These are phyloP conservation scores for Nakaseomyces delphensis DNA, from an alignment of 1,139 yeast species.

Conservation along the genomic window DNA sequence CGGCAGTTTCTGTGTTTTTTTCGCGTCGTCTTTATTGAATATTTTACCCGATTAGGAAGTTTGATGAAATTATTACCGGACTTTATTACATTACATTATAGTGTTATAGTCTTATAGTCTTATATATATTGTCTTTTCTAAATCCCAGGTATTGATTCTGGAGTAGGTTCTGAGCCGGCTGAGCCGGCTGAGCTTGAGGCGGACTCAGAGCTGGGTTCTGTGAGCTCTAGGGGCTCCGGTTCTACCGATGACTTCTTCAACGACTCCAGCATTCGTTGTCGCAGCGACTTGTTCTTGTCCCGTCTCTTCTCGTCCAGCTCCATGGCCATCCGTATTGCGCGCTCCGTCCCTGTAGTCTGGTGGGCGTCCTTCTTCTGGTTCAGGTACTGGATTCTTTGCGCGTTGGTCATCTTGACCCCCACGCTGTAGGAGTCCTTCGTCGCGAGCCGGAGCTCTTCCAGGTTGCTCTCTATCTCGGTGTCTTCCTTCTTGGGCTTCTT, in stretches of 20 bases:
- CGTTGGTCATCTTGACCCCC: constrained; percentile 1
- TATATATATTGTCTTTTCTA: too few relatives aligned
- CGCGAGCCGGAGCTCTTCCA: not conserved
- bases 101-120: too few relatives aligned
- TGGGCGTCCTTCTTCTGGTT: constrained; percentile 1
- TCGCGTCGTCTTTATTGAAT: too few relatives aligned
- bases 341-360: not conserved
- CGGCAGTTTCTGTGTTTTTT: too few relatives aligned
- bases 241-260: not conserved
- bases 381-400: not conserved
- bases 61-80: too few relatives aligned
- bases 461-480: not conserved
- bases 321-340: constrained; percentile 1
- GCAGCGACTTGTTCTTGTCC: not conserved
- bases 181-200: too few relatives aligned
- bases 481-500: constrained; percentile 7
- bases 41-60: too few relatives aligned
- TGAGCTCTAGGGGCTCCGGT: not conserved
- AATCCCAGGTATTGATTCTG: not conserved
- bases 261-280: constrained; percentile 3
- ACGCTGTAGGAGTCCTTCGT: not conserved
- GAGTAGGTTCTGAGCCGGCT: too few relatives aligned
- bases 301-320: constrained; percentile 1
- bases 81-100: too few relatives aligned
- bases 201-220: not conserved